phyloP scores from a whole-genome alignment of 2,329 filamentous ascomycete species.

The Hymenoscyphus fructigenus region DNA sequence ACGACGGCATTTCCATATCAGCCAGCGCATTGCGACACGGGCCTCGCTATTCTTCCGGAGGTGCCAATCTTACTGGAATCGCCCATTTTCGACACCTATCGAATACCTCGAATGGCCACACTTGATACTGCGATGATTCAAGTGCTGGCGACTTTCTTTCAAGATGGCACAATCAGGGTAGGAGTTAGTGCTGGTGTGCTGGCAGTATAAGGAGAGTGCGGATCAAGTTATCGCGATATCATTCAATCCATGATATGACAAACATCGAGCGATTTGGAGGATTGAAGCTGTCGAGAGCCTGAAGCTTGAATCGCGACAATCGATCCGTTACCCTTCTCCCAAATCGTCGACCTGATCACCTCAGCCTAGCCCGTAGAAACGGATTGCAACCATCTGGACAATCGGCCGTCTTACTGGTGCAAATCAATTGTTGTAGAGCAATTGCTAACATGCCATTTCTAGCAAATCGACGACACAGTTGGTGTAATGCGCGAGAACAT shows the following conservation, averaged over 20 bases:
- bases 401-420: background rate
- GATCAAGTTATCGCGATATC: background rate
- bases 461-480: conserved; percentile 98
- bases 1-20: background rate
- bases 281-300: background rate
- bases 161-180: background rate
- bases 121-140: background rate
- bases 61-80: conserved; percentile 3
- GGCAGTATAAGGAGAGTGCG: background rate
- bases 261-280: background rate
- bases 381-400: background rate
- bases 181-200: background rate
- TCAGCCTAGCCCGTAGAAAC: background rate
- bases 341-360: background rate
- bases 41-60: conserved; percentile 4
- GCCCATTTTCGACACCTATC: background rate
- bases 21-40: background rate
- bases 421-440: background rate
- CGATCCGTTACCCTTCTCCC: background rate
- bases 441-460: conserved; percentile 28
- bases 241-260: background rate
- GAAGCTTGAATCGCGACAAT: background rate
- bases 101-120: background rate
- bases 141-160: background rate
- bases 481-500: conserved; percentile 97